Evolutionary conservation across 2,329 filamentous ascomycete species (phyloP).

Genomic region (Epichloe elymi): DNA sequence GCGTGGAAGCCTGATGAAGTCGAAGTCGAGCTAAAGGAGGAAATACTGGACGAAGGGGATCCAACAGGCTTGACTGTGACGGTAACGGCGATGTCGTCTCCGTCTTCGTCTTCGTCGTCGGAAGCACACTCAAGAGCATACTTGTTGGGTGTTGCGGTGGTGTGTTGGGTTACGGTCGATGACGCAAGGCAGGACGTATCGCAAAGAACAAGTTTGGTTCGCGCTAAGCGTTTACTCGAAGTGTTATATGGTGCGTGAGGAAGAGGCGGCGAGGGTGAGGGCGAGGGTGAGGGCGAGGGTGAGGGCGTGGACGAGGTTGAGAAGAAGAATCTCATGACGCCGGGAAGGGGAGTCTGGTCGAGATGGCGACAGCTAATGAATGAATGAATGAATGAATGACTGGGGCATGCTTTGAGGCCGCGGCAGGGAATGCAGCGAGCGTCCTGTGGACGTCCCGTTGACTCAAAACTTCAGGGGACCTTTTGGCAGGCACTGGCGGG

Average conservation of each 20-base stretch:
- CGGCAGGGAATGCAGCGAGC: background rate
- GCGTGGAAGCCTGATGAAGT: conserved; percentile 13
- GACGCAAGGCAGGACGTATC: background rate
- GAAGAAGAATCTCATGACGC: conserved; percentile 8
- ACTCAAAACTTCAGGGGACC: too few relatives aligned
- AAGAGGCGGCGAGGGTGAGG: background rate
- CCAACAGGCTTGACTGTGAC: background rate
- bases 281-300: background rate
- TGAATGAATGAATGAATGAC: background rate
- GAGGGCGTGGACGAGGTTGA: conserved; percentile 2
- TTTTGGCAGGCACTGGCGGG: too few relatives aligned
- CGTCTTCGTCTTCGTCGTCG: background rate
- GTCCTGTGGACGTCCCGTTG: too few relatives aligned
- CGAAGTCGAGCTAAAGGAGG: conserved; percentile 5
- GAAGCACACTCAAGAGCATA: conserved; percentile 3
- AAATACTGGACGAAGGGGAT: background rate
- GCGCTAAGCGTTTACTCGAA: background rate
- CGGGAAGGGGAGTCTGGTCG: background rate
- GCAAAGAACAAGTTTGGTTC: background rate
- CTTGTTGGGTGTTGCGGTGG: background rate
- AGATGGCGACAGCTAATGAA: background rate
- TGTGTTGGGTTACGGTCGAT: background rate
- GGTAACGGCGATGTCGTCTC: background rate
- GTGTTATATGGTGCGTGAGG: background rate
- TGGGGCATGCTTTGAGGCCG: conserved; percentile 1